These are phyloP conservation scores for Boletus pseudo-olivaceus DNA, from an alignment of 768 basidiomycete species.

Conservation along the genomic window DNA sequence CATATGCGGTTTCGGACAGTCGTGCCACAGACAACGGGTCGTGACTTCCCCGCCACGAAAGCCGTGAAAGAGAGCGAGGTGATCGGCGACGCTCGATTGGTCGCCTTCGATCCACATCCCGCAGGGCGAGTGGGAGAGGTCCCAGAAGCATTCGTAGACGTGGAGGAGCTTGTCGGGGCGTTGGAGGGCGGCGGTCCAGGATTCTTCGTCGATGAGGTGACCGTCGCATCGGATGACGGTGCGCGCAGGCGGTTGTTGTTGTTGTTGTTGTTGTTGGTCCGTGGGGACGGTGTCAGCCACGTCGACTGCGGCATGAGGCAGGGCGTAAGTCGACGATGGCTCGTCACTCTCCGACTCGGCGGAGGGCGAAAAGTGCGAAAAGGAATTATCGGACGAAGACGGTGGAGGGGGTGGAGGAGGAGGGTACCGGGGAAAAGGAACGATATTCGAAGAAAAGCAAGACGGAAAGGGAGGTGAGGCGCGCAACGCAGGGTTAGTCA, in stretches of 20 bases:
- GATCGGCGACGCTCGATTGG: conserved; percentile 32
- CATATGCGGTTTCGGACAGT: conserved; percentile 26
- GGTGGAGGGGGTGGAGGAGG: not conserved
- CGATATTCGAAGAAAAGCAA: conserved; percentile 5
- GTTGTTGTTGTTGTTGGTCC: conserved; percentile 5
- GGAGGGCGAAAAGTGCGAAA: conserved; percentile 17
- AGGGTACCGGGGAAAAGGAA: conserved; percentile 22
- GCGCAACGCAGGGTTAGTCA: conserved; percentile 27
- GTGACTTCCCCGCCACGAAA: conserved; percentile 31
- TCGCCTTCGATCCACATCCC: conserved; percentile 36
- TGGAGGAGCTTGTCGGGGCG: conserved; percentile 23
- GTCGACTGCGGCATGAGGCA: conserved; percentile 22
- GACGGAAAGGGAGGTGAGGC: conserved; percentile 18
- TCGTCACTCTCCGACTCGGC: conserved; percentile 27
- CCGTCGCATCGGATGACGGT: conserved; percentile 26
- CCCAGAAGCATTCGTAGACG: conserved; percentile 33
- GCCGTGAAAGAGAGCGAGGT: conserved; percentile 29
- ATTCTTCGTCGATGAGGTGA: conserved; percentile 26
- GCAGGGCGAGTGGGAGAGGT: conserved; percentile 21
- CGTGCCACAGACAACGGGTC: conserved; percentile 32
- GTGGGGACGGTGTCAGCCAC: conserved; percentile 4
- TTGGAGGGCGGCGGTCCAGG: conserved; percentile 22
- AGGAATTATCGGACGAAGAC: conserved; percentile 8
- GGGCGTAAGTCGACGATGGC: conserved; percentile 2
- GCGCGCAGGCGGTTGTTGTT: conserved; percentile 6